A percentile compares a stretch with the other conserved stretches of the same genome.
phyloP scores from a whole-genome alignment of 345 rosid genomes.

The Leavenworthia alabamica region DNA sequence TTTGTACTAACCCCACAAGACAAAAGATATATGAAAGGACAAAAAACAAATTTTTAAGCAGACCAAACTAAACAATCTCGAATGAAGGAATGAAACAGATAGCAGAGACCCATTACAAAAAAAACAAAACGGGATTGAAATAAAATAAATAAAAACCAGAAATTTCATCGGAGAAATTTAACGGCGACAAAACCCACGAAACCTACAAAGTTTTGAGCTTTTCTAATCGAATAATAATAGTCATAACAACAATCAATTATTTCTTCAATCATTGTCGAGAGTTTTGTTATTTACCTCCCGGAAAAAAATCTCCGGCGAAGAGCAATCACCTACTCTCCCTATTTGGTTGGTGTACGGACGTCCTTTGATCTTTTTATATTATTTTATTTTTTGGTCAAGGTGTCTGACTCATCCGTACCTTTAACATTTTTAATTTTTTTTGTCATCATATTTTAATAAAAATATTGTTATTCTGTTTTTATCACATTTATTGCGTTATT shows the following conservation, averaged over 20 bases:
- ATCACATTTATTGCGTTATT: conserved; percentile 12
- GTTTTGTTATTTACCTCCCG: background rate
- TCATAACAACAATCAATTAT: background rate
- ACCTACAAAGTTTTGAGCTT: background rate
- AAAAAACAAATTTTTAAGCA: background rate
- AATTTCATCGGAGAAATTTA: background rate
- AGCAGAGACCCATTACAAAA: too few relatives aligned
- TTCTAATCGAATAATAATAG: background rate
- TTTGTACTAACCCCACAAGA: conserved; percentile 32
- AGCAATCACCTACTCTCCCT: conserved; percentile 12
- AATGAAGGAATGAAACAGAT: conserved; percentile 33
- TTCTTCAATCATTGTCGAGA: background rate
- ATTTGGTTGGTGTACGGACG: conserved; percentile 26
- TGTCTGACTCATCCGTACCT: conserved; percentile 17
- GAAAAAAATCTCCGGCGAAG: background rate
- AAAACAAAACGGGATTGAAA: too few relatives aligned
- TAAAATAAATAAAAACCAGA: too few relatives aligned
- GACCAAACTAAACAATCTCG: background rate
- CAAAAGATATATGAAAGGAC: conserved; percentile 6
- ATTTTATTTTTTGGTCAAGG: conserved; percentile 12
- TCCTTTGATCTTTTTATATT: conserved; percentile 11
- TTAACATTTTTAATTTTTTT: background rate
- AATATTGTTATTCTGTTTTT: background rate
- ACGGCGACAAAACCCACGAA: background rate
- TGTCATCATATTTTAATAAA: too few relatives aligned